Conservation (phyloP, 306 rosid species). For the Sophora flavescens region DNA sequence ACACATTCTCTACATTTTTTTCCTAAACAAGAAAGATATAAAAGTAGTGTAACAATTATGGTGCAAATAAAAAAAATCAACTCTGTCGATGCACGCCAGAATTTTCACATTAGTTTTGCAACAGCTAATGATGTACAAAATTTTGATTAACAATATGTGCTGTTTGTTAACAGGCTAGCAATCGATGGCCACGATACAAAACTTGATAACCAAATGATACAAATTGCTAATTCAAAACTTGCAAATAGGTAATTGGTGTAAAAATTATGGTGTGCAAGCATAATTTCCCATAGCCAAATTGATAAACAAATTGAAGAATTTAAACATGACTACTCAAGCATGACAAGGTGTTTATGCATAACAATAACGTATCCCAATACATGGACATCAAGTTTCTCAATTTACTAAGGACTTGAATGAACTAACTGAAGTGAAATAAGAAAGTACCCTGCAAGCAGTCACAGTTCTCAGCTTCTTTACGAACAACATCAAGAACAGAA, state of each 20-base stretch:
- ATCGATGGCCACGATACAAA: too few species aligned
- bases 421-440: constrained; percentile 1
- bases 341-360: constrained; percentile 1
- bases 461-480: constrained; percentile 92
- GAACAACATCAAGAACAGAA: constrained; percentile 91
- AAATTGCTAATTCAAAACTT: too few species aligned
- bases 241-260: too few species aligned
- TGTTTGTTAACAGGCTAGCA: too few species aligned
- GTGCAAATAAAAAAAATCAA: neutral
- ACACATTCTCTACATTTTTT: neutral
- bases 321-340: neutral
- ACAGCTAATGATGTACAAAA: too few species aligned
- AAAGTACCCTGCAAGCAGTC: constrained; percentile 87
- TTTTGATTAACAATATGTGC: too few species aligned
- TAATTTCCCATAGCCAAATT: neutral
- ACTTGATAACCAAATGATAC: too few species aligned
- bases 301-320: neutral
- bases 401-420: neutral
- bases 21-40: neutral
- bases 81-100: neutral
- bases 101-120: neutral
- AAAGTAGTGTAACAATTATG: neutral
- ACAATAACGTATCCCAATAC: constrained; percentile 9
- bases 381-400: neutral
- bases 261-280: neutral